Percentiles rank a stretch among this genome's conserved stretches.
Conservation (phyloP, 257 asterid species). For the Penstemon davidsonii region DNA sequence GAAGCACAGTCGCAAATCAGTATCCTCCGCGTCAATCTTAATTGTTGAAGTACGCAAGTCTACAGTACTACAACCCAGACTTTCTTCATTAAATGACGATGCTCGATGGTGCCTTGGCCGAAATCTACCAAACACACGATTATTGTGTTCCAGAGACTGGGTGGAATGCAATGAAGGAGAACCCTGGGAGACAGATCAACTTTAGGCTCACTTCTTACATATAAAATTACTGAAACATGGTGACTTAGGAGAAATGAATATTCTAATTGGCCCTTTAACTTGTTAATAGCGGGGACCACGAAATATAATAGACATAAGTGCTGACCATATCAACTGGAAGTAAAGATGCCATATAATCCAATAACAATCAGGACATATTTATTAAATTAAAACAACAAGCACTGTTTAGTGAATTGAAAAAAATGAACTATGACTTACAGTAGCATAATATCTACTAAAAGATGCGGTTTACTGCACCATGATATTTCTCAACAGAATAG, state of each 20-base stretch:
- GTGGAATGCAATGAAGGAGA: conserved; percentile 56
- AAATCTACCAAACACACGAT: conserved; percentile 84
- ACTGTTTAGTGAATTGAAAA: background rate
- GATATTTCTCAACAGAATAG: conserved; percentile 18
- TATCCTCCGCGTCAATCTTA: conserved; percentile 90
- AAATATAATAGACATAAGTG: conserved; percentile 13
- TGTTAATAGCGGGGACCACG: conserved; percentile 17
- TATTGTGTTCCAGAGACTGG: conserved; percentile 56
- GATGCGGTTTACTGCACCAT: conserved; percentile 1
- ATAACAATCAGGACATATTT: background rate
- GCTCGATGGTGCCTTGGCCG: conserved; percentile 66
- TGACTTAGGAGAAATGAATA: background rate
- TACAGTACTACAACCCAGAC: conserved; percentile 69
- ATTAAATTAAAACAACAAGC: conserved; percentile 1
- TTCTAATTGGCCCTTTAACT: background rate
- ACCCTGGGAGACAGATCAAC: conserved; percentile 54
- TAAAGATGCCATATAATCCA: conserved; percentile 5
- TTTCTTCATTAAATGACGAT: conserved; percentile 62
- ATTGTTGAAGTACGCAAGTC: conserved; percentile 90
- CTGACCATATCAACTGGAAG: conserved; percentile 7
- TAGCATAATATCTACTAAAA: background rate
- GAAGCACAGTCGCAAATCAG: conserved; percentile 92
- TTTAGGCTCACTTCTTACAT: conserved; percentile 24
- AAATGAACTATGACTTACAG: conserved; percentile 15
- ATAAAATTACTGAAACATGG: conserved; percentile 8